Evolutionary conservation across 2,329 filamentous ascomycete species (phyloP).

Genomic region (Raffaelea arxii): DNA sequence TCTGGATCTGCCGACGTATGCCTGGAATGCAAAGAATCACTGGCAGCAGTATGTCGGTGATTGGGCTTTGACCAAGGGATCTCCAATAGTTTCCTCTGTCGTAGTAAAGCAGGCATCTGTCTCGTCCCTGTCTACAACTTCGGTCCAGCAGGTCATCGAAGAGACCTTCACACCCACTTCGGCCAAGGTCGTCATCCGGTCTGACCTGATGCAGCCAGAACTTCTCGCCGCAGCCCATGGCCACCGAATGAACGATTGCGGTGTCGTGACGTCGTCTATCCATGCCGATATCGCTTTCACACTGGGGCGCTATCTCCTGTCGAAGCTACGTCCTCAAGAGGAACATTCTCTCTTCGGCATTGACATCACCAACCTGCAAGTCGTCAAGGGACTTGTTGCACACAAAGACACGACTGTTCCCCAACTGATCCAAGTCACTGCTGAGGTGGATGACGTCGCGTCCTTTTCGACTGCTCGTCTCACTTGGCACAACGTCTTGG

Average conservation of each 20-base stretch:
- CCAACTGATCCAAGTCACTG: background rate
- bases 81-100: too few species aligned
- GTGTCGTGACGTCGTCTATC: background rate
- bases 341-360: too few species aligned
- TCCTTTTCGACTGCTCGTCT: background rate
- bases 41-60: constrained; percentile 57
- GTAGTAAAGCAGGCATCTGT: too few species aligned
- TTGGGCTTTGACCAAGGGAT: constrained; percentile 64
- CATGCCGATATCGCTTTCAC: too few species aligned
- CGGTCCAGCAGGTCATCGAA: background rate
- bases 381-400: background rate
- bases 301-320: too few species aligned
- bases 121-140: too few species aligned
- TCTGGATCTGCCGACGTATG: constrained; percentile 57
- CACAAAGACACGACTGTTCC: background rate
- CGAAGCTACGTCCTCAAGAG: too few species aligned
- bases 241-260: background rate
- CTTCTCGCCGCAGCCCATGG: background rate
- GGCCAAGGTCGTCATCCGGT: background rate
- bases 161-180: background rate
- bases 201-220: background rate
- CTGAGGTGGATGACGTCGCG: background rate
- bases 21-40: constrained; percentile 65
- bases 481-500: background rate
- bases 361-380: too few species aligned